Percentiles rank a stretch among this genome's conserved stretches.
These are phyloP conservation scores for Polytolypa hystricis DNA, from an alignment of 2,329 filamentous ascomycete species.

Conservation along the genomic window DNA sequence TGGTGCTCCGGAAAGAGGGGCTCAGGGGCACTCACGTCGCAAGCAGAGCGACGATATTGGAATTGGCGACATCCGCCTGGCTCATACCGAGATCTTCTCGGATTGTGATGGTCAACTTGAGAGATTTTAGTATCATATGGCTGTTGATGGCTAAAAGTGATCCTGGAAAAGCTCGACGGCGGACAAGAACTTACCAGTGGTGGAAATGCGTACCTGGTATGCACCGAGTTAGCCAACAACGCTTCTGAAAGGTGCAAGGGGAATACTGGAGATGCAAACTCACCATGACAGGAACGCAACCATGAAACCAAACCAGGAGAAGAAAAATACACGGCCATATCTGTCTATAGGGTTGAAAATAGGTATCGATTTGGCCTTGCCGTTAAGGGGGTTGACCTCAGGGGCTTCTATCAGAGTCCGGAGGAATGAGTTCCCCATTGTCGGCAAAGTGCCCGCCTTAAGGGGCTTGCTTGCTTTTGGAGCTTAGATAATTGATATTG, in stretches of 20 bases:
- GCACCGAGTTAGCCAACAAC: not conserved
- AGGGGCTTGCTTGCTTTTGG: no score
- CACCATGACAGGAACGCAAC: conserved; percentile 75
- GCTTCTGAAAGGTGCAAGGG: not conserved
- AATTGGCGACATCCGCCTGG: conserved; percentile 65
- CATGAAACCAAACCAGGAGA: conserved; percentile 79
- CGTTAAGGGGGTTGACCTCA: conserved; percentile 71
- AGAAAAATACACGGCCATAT: conserved; percentile 83
- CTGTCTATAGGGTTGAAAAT: conserved; percentile 64
- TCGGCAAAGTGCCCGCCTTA: no score
- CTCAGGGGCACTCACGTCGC: conserved; percentile 44
- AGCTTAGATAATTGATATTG: no score
- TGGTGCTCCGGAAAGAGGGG: not conserved
- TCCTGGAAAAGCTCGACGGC: no score
- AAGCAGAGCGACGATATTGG: conserved; percentile 72
- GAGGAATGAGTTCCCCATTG: conserved; percentile 16
- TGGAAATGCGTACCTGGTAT: conserved; percentile 71
- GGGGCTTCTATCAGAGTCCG: conserved; percentile 40
- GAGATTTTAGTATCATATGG: conserved; percentile 13
- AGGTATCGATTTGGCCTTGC: conserved; percentile 71
- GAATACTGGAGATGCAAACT: conserved; percentile 13
- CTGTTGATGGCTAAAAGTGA: conserved; percentile 7
- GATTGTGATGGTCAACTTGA: conserved; percentile 61
- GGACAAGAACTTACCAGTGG: conserved; percentile 62
- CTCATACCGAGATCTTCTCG: conserved; percentile 64